Percentiles rank a stretch among this genome's conserved stretches.
These are phyloP conservation scores for Naganishia antarctica DNA, from an alignment of 768 basidiomycete genomes.

Conservation along the genomic window DNA sequence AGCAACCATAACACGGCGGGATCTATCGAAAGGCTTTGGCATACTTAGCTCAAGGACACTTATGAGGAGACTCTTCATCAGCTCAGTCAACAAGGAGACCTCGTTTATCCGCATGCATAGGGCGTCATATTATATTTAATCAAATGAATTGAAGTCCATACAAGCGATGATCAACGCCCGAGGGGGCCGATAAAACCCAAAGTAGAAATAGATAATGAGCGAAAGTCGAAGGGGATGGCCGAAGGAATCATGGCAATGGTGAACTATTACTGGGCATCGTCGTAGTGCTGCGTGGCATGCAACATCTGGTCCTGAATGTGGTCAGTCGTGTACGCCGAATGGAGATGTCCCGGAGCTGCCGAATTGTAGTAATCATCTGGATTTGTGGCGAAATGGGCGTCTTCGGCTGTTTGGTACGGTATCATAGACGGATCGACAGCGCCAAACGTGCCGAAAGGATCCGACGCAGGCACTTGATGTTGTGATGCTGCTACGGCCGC, in stretches of 20 bases:
- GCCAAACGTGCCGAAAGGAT: constrained; percentile 11
- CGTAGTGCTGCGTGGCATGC: constrained; percentile 14
- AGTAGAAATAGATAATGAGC: background rate
- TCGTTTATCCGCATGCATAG: background rate
- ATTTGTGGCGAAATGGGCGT: background rate
- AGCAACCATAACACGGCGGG: too few species aligned
- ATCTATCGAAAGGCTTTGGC: too few species aligned
- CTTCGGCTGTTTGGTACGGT: constrained; percentile 1
- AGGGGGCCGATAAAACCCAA: background rate
- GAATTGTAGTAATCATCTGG: constrained; percentile 10
- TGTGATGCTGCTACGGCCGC: constrained; percentile 1
- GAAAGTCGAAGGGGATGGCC: constrained; percentile 6
- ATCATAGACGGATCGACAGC: background rate
- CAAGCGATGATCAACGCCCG: background rate
- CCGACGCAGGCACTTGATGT: background rate
- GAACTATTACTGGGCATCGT: background rate
- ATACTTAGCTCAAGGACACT: too few species aligned
- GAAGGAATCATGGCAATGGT: background rate
- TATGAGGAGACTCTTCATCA: too few species aligned
- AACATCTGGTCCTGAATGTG: constrained; percentile 7
- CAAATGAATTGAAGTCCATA: background rate
- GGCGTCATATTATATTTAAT: background rate
- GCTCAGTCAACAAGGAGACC: too few species aligned
- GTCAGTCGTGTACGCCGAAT: constrained; percentile 2
- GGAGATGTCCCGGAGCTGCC: background rate